Evolutionary conservation across 2,329 filamentous ascomycete genomes (phyloP).

Genomic region (Paracoccidioides brasiliensis): DNA sequence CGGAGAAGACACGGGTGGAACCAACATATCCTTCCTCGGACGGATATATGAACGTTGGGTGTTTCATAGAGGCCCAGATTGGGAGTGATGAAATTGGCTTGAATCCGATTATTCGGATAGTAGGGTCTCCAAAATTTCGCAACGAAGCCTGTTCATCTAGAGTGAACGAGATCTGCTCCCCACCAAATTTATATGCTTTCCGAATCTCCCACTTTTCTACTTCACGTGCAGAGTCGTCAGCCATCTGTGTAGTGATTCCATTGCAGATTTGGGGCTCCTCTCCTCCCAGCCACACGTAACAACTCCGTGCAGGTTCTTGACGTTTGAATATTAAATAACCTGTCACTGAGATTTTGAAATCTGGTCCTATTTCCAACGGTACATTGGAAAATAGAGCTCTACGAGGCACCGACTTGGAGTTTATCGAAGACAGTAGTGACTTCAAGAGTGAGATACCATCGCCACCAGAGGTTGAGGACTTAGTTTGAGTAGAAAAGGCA

Average conservation of each 20-base stretch:
- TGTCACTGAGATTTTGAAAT: constrained; percentile 76
- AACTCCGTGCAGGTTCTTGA: constrained; percentile 67
- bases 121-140: constrained; percentile 65
- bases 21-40: constrained; percentile 82
- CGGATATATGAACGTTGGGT: constrained; percentile 86
- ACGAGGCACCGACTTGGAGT: constrained; percentile 76
- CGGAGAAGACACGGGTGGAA: constrained; percentile 83
- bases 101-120: constrained; percentile 86
- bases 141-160: constrained; percentile 69
- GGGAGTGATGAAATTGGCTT: constrained; percentile 65
- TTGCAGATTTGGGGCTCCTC: constrained; percentile 70
- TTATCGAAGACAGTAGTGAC: constrained; percentile 74
- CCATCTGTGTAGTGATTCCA: constrained; percentile 59
- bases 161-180: constrained; percentile 74
- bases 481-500: constrained; percentile 32
- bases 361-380: constrained; percentile 76
- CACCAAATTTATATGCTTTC: constrained; percentile 93
- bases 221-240: constrained; percentile 61
- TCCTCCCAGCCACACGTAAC: constrained; percentile 79
- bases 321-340: constrained; percentile 82
- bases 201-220: constrained; percentile 72
- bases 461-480: constrained; percentile 50
- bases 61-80: constrained; percentile 72
- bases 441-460: constrained; percentile 69
- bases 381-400: constrained; percentile 75